phyloP scores from a whole-genome alignment of 331 rosid genomes.

The Pyrus hybrid region DNA sequence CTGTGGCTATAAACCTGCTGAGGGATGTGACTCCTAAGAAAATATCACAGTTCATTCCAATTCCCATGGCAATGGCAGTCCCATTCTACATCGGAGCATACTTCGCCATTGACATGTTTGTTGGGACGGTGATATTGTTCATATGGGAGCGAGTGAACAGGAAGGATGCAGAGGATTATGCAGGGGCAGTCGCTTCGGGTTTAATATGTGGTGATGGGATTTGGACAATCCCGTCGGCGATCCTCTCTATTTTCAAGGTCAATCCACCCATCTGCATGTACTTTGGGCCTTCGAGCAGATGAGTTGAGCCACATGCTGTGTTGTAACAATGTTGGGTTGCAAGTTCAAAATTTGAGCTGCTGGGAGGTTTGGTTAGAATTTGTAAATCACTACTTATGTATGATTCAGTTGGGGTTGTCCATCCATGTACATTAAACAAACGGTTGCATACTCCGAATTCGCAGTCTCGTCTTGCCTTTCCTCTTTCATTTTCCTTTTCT shows the following conservation, averaged over 20 bases:
- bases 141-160: constrained; percentile 59
- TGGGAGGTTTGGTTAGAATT: neutral
- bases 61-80: constrained; percentile 89
- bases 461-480: too few relatives aligned
- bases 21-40: constrained; percentile 53
- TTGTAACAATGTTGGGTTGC: neutral
- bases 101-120: constrained; percentile 71
- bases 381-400: neutral
- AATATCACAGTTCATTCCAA: constrained; percentile 53
- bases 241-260: constrained; percentile 61
- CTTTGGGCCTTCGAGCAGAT: constrained; percentile 70
- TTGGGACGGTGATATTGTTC: constrained; percentile 64
- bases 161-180: constrained; percentile 55
- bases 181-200: constrained; percentile 83
- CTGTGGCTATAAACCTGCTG: constrained; percentile 47
- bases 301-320: constrained; percentile 1
- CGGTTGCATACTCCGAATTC: neutral
- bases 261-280: constrained; percentile 84
- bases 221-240: constrained; percentile 78
- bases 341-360: neutral
- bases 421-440: neutral
- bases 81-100: constrained; percentile 83
- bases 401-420: neutral
- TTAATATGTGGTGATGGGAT: constrained; percentile 88
- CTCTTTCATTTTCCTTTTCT: too few relatives aligned